Evolutionary conservation across 495 filamentous ascomycete species (phyloP).

Genomic region (Annulohypoxylon nitens): DNA sequence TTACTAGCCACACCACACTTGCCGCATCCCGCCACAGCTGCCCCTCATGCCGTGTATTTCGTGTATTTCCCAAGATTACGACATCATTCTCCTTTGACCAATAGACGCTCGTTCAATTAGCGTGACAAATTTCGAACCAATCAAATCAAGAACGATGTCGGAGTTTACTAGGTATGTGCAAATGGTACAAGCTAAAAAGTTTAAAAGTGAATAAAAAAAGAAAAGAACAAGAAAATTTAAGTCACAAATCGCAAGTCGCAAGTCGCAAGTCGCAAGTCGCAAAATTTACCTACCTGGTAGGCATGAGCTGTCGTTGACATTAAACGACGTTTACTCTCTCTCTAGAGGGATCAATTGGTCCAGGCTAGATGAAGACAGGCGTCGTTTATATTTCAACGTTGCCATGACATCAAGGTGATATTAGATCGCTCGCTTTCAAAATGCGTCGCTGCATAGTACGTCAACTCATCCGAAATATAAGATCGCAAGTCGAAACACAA

Average conservation of each 20-base stretch:
- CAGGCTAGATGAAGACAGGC: neutral
- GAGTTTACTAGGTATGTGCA: neutral
- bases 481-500: neutral
- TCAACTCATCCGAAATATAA: neutral
- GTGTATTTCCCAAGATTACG: neutral
- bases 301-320: neutral
- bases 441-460: conserved; percentile 16
- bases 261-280: no score
- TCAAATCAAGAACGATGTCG: conserved; percentile 17
- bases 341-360: conserved; percentile 6
- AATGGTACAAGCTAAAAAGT: neutral
- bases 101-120: conserved; percentile 9
- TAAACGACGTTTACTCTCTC: neutral
- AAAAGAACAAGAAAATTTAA: neutral
- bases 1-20: conserved; percentile 1
- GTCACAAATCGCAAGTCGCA: neutral
- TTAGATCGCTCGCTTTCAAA: neutral
- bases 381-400: neutral
- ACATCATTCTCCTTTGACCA: neutral
- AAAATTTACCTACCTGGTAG: no score
- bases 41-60: neutral
- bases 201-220: neutral
- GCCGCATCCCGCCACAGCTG: neutral
- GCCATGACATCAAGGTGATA: conserved; percentile 1
- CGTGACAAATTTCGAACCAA: neutral